Evolutionary conservation across 495 filamentous ascomycete species (phyloP).

Genomic region (Talaromyces nanjingensis): DNA sequence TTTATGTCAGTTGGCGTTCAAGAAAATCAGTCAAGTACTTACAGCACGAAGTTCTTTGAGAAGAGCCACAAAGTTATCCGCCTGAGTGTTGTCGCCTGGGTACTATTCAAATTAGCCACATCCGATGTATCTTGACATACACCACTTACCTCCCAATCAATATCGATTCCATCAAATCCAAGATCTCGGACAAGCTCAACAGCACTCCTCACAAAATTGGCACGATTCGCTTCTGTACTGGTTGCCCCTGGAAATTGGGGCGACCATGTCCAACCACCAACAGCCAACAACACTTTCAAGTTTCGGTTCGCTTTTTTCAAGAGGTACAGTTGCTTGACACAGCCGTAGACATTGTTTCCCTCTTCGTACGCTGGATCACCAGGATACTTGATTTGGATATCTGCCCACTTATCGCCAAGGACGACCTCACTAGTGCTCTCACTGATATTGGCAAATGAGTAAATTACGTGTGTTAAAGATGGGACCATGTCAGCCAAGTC

Average conservation of each 20-base stretch:
- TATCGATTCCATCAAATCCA: constrained; percentile 54
- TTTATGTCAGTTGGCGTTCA: background rate
- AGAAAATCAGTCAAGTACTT: background rate
- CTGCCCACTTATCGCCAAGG: constrained; percentile 68
- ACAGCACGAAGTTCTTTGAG: constrained; percentile 44
- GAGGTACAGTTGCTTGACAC: constrained; percentile 77
- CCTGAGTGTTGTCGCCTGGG: constrained; percentile 37
- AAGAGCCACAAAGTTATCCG: constrained; percentile 55
- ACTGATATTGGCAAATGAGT: constrained; percentile 68
- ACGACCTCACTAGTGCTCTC: constrained; percentile 60
- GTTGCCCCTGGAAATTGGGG: constrained; percentile 62
- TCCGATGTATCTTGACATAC: background rate
- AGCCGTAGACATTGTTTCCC: constrained; percentile 81
- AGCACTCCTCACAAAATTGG: constrained; percentile 58
- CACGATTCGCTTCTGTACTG: constrained; percentile 37
- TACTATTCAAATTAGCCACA: constrained; percentile 17
- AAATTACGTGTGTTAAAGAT: constrained; percentile 80
- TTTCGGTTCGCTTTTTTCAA: constrained; percentile 73
- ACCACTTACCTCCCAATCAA: constrained; percentile 50
- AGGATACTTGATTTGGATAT: constrained; percentile 72
- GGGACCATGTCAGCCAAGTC: constrained; percentile 61
- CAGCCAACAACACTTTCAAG: constrained; percentile 60
- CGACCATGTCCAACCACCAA: constrained; percentile 75
- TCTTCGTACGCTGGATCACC: constrained; percentile 63
- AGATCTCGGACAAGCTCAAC: constrained; percentile 61